Base-by-base conservation (phyloP, 2,329 filamentous ascomycete species). In the Fusarium gaditjirri region DNA sequence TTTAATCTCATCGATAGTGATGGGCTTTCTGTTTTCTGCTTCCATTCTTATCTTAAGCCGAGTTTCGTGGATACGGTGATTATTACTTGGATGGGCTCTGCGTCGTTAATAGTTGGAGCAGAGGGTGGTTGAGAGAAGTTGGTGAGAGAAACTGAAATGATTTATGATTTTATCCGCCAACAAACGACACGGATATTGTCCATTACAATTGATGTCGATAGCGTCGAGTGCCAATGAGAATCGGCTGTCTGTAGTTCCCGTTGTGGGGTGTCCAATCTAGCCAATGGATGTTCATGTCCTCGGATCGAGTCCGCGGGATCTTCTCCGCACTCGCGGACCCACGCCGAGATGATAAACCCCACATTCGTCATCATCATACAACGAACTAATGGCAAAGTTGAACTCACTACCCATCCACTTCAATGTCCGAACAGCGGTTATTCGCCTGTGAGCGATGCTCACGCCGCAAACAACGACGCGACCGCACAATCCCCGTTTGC, bases 21-120 rank as follows among this genome's bases (percentile, higher is more conserved):
- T 31, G 9, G 6, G 9, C 4, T 47, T 17, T 5, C 6, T 6
- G 0, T 17, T 25, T 3, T 16, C 16, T 47, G 19, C 13, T 10
- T n/a, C 27, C 6, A 11, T 31, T 21, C 9, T 17, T 17, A n/a
- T 31, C 19, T 16, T 21, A 7, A 21, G 13, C 38, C 10, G 21
- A 7, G 19, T 21, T 29, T 25, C 25, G 25, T 25, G 25, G 25
- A 4, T 25, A 25, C 25, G 25, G 4, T 25, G 5, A 25, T 4
- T 25, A 25, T 25, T 25, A 25, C 25, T 25, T 25, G 25, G 25
- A 25, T 25, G 25, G 25, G 25, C 25, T 25, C 25, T 25, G 25
- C 25, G 25, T 25, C 25, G 25, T 25, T 25, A 25, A 25, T 25
- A 4, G 25, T 25, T 25, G 27, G 27, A 29, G 27, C 6, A 29